Base-by-base conservation (phyloP, 2,329 filamentous ascomycete species). In the Pseudocercospora ulei region DNA sequence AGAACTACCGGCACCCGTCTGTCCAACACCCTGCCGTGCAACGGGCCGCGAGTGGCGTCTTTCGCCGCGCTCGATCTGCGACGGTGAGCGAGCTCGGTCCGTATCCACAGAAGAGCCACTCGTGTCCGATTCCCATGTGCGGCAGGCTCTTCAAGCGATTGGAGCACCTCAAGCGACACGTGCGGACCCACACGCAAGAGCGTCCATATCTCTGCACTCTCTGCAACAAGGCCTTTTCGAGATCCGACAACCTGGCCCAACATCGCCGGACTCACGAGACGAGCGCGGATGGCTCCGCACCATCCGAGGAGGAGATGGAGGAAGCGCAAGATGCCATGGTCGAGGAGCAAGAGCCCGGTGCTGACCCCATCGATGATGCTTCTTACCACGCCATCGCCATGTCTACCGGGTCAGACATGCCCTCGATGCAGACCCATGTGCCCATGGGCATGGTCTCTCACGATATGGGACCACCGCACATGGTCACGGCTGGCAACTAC, bases 211-310 rank as follows among this genome's bases (percentile, higher is more conserved):
- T 92, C 61, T 98, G 90, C 75, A 82, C 83, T 54, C 80, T 93
- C 65, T 98, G 90, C 76, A 94, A 83, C 73, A 96, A 96, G 72
- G 88, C 88, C 51, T 98, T 98, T 65, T 96, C 90, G 44, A 75
- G 90, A 67, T 96, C 88, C 58, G 90, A 98, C 70, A 98, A 98
- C 64, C 81, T 98, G 66, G 90, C 90, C 64, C 90, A 98, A 82
- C 78, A 82, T 65, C 73, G 71, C 60, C 73, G 72, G 56, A 95
- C 86, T 54, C 88, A 96, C 65, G 92, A 94, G 69, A 70, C 72
- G 31, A 73, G 75, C 53, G 68, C 72, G 44, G 73, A 77, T 51
- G 75, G 73, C 48, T 67, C 71, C 52, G 69, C 80, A 73, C 61
- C 79, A 41, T 70, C 78, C 24, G 86, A 88, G 41, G 86, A 93